Conservation (phyloP, 768 basidiomycete species). For the Lactarius trivialis region DNA sequence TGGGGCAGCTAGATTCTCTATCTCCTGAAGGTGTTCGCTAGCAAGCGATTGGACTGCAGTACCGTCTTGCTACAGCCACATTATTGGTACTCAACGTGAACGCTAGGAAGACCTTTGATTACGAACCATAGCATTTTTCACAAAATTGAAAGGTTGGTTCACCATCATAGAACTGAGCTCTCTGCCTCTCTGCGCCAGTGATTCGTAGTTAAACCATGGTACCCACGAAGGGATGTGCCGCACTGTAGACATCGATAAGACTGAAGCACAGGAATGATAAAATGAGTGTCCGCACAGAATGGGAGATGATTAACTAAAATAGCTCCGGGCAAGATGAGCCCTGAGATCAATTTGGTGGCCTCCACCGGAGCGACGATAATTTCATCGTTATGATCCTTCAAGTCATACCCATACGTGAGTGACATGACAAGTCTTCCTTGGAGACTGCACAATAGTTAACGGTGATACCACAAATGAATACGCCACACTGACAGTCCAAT, state of each 20-base stretch:
- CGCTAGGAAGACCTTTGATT: too few relatives aligned
- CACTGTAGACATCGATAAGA: neutral
- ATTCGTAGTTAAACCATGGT: slow-evolving; percentile 2
- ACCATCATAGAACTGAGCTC: neutral
- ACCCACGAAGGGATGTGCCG: neutral
- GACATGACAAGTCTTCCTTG: slow-evolving; percentile 8
- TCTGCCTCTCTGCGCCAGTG: neutral
- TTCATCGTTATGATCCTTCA: neutral
- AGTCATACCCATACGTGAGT: slow-evolving; percentile 10
- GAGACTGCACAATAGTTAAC: neutral
- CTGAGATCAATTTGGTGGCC: neutral
- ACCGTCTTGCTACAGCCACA: neutral
- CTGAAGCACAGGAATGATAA: neutral
- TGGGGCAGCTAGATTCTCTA: neutral
- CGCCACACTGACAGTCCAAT: neutral
- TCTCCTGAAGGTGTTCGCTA: neutral
- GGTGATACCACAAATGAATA: too few relatives aligned
- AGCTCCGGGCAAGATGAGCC: neutral
- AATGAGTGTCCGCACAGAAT: neutral
- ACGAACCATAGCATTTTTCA: slow-evolving; percentile 6
- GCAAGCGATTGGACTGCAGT: neutral
- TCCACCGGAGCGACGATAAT: neutral
- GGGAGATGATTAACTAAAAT: slow-evolving; percentile 6
- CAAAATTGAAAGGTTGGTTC: neutral
- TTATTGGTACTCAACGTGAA: neutral